Evolutionary conservation across 139 green algal genomes (phyloP).

Genomic region (Coelastrella sp.): DNA sequence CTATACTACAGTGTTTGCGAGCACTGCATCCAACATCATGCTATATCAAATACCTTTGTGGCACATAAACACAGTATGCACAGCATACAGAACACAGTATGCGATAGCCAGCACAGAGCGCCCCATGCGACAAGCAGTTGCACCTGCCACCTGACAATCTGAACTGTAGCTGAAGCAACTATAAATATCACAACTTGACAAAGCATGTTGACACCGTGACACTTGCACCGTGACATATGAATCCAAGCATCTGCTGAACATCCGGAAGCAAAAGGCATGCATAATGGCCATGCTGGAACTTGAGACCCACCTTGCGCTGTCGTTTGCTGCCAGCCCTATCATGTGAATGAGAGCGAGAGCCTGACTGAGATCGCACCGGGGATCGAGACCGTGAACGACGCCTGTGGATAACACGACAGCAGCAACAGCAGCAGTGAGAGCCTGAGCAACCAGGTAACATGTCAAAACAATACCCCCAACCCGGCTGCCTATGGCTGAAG

Average conservation of each 20-base stretch:
- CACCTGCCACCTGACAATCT: no score
- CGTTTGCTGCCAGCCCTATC: conserved; percentile 5
- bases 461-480: not conserved
- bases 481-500: no score
- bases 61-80: no score
- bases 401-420: not conserved
- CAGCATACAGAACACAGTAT: no score
- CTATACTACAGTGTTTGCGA: no score
- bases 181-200: no score
- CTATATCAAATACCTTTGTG: not conserved
- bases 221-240: no score
- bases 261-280: not conserved
- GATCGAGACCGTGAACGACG: not conserved
- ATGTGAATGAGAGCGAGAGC: not conserved
- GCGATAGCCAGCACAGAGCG: no score
- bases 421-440: not conserved
- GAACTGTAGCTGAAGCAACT: no score
- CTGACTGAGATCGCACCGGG: not conserved
- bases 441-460: not conserved
- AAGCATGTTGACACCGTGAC: not conserved
- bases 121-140: no score
- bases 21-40: not conserved
- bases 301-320: not conserved
- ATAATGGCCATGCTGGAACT: not conserved
- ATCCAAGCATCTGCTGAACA: not conserved